These are phyloP conservation scores for Sporothrix schenckii DNA, from an alignment of 2,329 filamentous ascomycete genomes.

Conservation along the genomic window DNA sequence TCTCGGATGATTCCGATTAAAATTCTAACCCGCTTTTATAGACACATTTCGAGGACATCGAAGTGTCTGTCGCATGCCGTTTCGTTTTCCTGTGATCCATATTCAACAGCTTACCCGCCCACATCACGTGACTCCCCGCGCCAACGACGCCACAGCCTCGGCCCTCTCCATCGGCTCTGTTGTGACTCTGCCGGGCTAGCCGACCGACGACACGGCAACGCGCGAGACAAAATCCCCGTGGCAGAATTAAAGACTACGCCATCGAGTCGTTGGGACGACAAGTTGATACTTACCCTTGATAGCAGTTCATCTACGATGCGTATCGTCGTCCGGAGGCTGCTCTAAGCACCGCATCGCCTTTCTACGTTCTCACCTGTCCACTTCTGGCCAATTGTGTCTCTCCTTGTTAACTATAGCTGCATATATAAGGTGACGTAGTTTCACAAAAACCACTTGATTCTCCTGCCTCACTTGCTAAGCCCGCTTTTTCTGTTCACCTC, in stretches of 20 bases:
- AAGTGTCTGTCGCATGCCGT: too few species aligned
- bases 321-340: constrained; percentile 1
- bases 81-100: too few species aligned
- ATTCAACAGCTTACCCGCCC: too few species aligned
- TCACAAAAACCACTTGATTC: not conserved
- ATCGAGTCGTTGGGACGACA: not conserved
- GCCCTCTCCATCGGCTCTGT: constrained; percentile 13
- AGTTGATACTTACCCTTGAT: not conserved
- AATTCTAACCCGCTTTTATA: too few species aligned
- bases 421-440: not conserved
- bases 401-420: not conserved
- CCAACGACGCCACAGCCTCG: constrained; percentile 23
- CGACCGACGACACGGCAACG: not conserved
- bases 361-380: not conserved
- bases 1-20: too few species aligned
- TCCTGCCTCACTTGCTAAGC: not conserved
- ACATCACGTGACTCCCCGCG: constrained; percentile 3
- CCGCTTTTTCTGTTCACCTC: constrained; percentile 1
- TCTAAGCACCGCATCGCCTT: not conserved
- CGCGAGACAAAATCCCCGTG: too few species aligned
- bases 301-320: not conserved
- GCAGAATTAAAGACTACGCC: not conserved
- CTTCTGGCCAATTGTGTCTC: constrained; percentile 11
- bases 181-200: constrained; percentile 14
- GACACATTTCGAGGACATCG: too few species aligned